Evolutionary conservation across 768 basidiomycete species (phyloP).

Genomic region (Tricholoma sp.): DNA sequence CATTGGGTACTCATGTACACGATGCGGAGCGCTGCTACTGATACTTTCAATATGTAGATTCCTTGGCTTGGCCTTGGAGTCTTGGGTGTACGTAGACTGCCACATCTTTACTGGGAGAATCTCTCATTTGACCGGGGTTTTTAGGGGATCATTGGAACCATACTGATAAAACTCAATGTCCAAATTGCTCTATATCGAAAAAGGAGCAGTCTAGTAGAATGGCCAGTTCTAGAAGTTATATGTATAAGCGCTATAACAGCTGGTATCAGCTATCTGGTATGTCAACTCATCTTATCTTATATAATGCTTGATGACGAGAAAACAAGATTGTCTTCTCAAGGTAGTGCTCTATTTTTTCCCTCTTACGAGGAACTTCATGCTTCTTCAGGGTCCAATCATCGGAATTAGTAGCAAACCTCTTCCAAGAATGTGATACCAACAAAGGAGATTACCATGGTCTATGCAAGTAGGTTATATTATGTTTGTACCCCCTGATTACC

Average conservation of each 20-base stretch:
- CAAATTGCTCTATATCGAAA: slow-evolving; percentile 57
- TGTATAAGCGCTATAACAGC: slow-evolving; percentile 61
- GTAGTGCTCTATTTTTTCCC: slow-evolving; percentile 20
- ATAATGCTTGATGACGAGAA: not conserved
- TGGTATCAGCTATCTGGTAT: slow-evolving; percentile 63
- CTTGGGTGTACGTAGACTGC: slow-evolving; percentile 42
- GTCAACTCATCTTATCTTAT: slow-evolving; percentile 10
- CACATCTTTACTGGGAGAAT: not conserved
- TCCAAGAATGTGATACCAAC: slow-evolving; percentile 72
- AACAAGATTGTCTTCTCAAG: slow-evolving; percentile 62
- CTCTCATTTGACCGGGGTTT: slow-evolving; percentile 2
- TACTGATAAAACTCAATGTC: slow-evolving; percentile 64
- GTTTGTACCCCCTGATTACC: not conserved
- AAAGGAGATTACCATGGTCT: slow-evolving; percentile 70
- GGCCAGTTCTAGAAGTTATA: slow-evolving; percentile 64
- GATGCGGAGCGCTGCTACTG: not conserved
- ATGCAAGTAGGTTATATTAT: slow-evolving; percentile 58
- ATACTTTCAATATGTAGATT: slow-evolving; percentile 34
- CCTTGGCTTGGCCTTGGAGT: slow-evolving; percentile 67
- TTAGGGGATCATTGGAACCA: slow-evolving; percentile 61
- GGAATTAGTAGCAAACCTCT: slow-evolving; percentile 78
- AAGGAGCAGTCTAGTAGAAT: slow-evolving; percentile 49
- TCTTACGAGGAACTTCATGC: slow-evolving; percentile 1
- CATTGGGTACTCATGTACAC: too few relatives aligned
- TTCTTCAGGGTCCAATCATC: slow-evolving; percentile 59